Percentiles rank a stretch among this genome's conserved stretches.
Conservation (phyloP, 164 flowering plant species). For the Dillenia suffruticosa region DNA sequence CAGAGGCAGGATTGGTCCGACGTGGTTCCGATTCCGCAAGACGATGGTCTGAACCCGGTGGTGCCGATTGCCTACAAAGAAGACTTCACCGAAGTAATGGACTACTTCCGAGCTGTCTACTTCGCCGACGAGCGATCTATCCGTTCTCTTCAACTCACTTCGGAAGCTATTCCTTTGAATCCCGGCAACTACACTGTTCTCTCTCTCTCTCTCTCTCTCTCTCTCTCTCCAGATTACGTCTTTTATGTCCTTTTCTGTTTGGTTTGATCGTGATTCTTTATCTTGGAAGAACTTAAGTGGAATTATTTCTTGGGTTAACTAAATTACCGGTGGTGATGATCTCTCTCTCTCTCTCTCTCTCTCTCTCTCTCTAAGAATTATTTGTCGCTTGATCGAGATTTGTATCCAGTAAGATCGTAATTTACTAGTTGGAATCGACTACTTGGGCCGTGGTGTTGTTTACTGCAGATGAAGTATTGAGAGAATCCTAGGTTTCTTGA, state of each 20-base stretch:
- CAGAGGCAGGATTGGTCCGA: slow-evolving; percentile 72
- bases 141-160: slow-evolving; percentile 68
- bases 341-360: no score
- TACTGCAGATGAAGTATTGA: no score
- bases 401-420: no score
- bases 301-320: no score
- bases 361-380: no score
- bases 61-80: slow-evolving; percentile 82
- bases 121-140: slow-evolving; percentile 61
- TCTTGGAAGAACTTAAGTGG: not conserved
- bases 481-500: no score
- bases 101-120: slow-evolving; percentile 85
- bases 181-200: slow-evolving; percentile 87
- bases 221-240: not conserved
- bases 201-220: slow-evolving; percentile 1
- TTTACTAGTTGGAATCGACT: no score
- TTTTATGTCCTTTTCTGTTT: not conserved
- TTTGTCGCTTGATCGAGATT: no score
- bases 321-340: no score
- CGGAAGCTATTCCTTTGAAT: slow-evolving; percentile 55
- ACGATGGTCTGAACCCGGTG: slow-evolving; percentile 90
- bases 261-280: not conserved
- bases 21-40: slow-evolving; percentile 70
- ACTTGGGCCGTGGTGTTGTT: no score
- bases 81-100: slow-evolving; percentile 80